Evolutionary conservation across 106 monocot species (phyloP).

Genomic region (Dioscorea dumetorum): DNA sequence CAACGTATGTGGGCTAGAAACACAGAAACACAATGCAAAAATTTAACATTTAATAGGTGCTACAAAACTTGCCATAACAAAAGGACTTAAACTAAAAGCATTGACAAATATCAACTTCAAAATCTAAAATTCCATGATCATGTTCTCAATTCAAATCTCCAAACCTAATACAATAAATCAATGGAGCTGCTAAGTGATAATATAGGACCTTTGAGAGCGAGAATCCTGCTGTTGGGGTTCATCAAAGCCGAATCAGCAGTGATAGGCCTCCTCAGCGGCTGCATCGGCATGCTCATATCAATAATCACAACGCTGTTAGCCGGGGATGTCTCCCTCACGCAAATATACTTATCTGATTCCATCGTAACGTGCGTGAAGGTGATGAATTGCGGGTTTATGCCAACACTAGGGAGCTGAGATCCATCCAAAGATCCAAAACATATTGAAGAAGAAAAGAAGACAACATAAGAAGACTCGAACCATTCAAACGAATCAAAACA

Average conservation of each 20-base stretch:
- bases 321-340: slow-evolving; percentile 90
- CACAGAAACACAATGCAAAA: too few species aligned
- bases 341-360: slow-evolving; percentile 96
- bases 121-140: too few species aligned
- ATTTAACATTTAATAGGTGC: too few species aligned
- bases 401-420: slow-evolving; percentile 69
- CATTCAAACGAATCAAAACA: neutral
- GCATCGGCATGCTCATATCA: slow-evolving; percentile 85
- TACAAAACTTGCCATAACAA: too few species aligned
- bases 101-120: too few species aligned
- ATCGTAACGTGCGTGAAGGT: slow-evolving; percentile 95
- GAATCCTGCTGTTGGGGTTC: slow-evolving; percentile 90
- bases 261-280: slow-evolving; percentile 89
- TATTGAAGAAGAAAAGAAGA: too few species aligned
- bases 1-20: too few species aligned
- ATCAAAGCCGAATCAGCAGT: slow-evolving; percentile 94
- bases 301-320: slow-evolving; percentile 93
- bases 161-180: too few species aligned
- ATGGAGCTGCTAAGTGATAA: neutral
- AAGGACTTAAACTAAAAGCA: too few species aligned
- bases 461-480: too few species aligned
- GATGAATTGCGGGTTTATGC: slow-evolving; percentile 83
- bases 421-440: neutral
- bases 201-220: slow-evolving; percentile 83
- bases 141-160: too few species aligned